Percentiles rank a stretch among this genome's conserved stretches.
Conservation (phyloP, 345 rosid species). For the Gossypium bickii region DNA sequence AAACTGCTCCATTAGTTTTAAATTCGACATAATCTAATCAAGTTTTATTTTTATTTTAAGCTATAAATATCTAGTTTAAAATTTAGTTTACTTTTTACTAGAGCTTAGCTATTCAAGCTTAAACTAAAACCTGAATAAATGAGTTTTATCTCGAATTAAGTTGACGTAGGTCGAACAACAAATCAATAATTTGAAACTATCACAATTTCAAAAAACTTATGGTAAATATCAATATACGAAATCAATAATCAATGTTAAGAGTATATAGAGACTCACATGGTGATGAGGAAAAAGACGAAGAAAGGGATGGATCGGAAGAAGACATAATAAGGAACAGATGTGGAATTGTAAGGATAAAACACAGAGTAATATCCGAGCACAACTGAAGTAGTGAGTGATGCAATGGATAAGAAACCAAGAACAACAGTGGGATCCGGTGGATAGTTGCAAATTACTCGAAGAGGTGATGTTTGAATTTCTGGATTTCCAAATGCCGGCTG, state of each 20-base stretch:
- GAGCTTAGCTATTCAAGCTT: no score
- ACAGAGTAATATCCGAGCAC: slow-evolving; percentile 17
- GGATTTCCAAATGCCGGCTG: slow-evolving; percentile 26
- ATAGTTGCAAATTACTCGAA: slow-evolving; percentile 26
- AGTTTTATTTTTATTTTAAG: no score
- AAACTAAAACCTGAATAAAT: no score
- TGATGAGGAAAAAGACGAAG: slow-evolving; percentile 23
- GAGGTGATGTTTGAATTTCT: neutral
- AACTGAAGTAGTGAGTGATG: slow-evolving; percentile 17
- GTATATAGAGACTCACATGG: slow-evolving; percentile 14
- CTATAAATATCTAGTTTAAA: no score
- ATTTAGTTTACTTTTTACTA: no score
- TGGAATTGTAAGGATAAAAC: slow-evolving; percentile 27
- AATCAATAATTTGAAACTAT: no score
- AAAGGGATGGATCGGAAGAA: slow-evolving; percentile 23
- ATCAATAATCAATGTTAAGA: no score
- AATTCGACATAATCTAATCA: no score
- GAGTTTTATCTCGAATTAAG: no score
- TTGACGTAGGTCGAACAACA: no score
- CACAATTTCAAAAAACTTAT: neutral
- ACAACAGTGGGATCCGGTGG: slow-evolving; percentile 25
- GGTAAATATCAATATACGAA: no score
- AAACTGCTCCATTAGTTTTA: neutral
- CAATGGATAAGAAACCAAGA: slow-evolving; percentile 24
- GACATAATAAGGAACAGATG: slow-evolving; percentile 18